Evolutionary conservation across 1,284 basidiomycete species (phyloP), one percentile per base, ranked within the genome.

Genomic region (Microbotryum violaceum): DNA sequence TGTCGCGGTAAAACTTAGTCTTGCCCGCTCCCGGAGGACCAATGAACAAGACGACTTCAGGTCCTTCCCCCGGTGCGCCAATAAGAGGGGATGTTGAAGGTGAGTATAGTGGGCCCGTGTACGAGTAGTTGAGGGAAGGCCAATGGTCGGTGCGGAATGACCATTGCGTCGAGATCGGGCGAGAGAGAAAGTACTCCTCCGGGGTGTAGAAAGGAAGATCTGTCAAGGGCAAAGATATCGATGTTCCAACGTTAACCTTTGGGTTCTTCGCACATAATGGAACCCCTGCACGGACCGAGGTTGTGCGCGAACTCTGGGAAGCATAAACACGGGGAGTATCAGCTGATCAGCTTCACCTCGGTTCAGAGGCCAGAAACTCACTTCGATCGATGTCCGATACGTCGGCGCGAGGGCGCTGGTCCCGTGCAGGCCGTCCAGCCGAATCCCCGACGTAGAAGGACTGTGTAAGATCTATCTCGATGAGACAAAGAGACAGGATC

Each of bases 381-480:
- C 66, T 91, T 48, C 86, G 80, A 75, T 94, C 92, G 0, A 85
- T 88, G 61, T 85, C 83, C 7, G 86, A 16, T 42, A 14, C 37
- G 37, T 42, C 37, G 37, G 37, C 37, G 4, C 16, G 37, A 42
- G 37, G 14, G 37, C 37, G 12, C 37, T 42, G 81, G 73, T 86
- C 87, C 74, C 93, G 90, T 18, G 74, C 51, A 14, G 77, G 75
- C 49, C 91, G 81, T 10, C 91, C 91, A 8, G 91, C 92, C 2
- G 91, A 91, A 70, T 97, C 92, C 6, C 92, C 92, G 3, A 96
- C 86, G 70, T 86, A 93, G 69, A 88, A 87, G 0, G 87, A 86
- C 0, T 77, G 59, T 0, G 73, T 64, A 68, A 83, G 81, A 74
- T 93, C 90, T 91, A 67, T 2, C 20, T n/a, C 25, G 25, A 33